Evolutionary conservation across 805 yeast species (phyloP).

Genomic region (Wickerhamomyces bisporus): DNA sequence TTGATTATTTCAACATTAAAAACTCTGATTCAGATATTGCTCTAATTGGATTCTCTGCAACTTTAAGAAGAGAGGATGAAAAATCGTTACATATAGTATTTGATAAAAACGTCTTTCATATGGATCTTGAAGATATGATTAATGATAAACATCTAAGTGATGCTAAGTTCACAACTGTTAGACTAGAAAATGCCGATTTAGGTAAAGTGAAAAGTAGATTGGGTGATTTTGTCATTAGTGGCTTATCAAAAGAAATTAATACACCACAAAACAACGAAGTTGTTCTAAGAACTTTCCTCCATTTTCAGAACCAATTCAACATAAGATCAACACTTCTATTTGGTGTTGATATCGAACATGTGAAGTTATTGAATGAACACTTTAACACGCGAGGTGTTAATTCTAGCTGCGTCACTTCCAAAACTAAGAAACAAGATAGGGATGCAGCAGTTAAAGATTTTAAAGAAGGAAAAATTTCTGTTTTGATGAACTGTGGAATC

Average conservation of each 20-base stretch:
- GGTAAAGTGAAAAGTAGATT: conserved; percentile 20
- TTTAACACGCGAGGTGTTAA: conserved; percentile 58
- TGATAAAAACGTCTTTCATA: conserved; percentile 71
- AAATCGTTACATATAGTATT: conserved; percentile 51
- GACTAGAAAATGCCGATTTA: conserved; percentile 39
- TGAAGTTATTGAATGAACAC: conserved; percentile 43
- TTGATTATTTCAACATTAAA: conserved; percentile 44
- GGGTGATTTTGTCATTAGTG: conserved; percentile 51
- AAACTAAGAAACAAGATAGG: conserved; percentile 50
- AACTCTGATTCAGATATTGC: conserved; percentile 38
- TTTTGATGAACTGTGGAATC: conserved; percentile 81
- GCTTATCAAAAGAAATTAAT: conserved; percentile 52
- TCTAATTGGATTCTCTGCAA: conserved; percentile 85
- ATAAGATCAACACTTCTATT: conserved; percentile 68
- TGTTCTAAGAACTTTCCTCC: conserved; percentile 48
- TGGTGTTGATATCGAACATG: conserved; percentile 71
- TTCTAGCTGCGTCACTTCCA: conserved; percentile 69
- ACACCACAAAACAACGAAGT: conserved; percentile 48
- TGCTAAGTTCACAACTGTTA: conserved; percentile 57
- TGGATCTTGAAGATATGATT: conserved; percentile 62
- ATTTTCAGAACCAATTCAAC: conserved; percentile 31
- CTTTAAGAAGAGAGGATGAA: conserved; percentile 74
- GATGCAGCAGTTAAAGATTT: conserved; percentile 51
- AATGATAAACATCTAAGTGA: conserved; percentile 64
- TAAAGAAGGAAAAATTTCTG: conserved; percentile 55